phyloP scores from a whole-genome alignment of 1,284 basidiomycete species.

The Vanrija pseudolonga region DNA sequence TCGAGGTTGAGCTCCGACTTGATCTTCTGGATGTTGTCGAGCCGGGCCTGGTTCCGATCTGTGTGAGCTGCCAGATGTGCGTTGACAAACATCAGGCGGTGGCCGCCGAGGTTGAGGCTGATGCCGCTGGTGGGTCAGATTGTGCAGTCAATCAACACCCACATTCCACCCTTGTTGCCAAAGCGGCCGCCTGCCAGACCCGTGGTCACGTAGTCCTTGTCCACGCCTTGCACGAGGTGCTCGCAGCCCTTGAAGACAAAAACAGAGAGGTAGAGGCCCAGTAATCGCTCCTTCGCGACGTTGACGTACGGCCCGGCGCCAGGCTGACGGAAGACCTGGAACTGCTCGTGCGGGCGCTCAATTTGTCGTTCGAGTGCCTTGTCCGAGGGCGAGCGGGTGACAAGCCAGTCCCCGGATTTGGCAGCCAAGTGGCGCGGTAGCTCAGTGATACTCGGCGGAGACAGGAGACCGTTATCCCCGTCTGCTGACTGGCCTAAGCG shows the following conservation, averaged over 20 bases:
- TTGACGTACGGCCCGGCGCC: conserved; percentile 52
- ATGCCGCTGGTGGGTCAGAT: conserved; percentile 49
- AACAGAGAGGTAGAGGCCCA: conserved; percentile 54
- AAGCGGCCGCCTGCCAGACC: conserved; percentile 55
- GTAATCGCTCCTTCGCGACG: conserved; percentile 55
- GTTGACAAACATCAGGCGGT: conserved; percentile 56
- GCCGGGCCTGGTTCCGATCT: conserved; percentile 37
- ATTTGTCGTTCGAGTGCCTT: neutral
- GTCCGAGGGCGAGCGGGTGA: neutral
- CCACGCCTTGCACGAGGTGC: conserved; percentile 50
- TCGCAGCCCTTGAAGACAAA: conserved; percentile 51
- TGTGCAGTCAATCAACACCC: conserved; percentile 10
- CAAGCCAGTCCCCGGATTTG: no score
- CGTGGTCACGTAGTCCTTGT: conserved; percentile 55
- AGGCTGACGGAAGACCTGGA: conserved; percentile 2
- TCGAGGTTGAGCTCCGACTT: conserved; percentile 54
- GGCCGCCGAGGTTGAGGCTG: conserved; percentile 53
- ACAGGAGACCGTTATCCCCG: no score
- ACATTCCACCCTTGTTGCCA: conserved; percentile 55
- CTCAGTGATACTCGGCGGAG: no score
- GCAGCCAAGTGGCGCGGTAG: no score
- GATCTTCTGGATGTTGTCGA: conserved; percentile 52
- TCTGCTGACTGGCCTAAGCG: no score
- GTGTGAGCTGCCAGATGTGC: conserved; percentile 56
- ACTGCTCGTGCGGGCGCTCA: no score